Percentiles rank a stretch among this genome's conserved stretches.
These are phyloP conservation scores for Neonectria magnoliae DNA, from an alignment of 2,329 filamentous ascomycete species.

Conservation along the genomic window DNA sequence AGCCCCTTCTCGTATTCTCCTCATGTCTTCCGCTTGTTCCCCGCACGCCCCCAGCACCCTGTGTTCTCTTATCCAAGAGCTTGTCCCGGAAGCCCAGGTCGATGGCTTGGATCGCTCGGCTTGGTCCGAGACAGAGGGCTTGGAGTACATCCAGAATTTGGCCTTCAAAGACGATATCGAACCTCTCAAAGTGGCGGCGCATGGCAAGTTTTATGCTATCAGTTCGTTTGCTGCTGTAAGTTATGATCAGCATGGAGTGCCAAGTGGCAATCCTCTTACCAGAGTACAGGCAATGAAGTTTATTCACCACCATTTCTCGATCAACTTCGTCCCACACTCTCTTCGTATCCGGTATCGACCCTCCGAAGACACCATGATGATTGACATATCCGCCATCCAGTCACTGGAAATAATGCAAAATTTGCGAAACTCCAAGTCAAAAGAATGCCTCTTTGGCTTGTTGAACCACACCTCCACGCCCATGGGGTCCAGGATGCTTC, in stretches of 20 bases:
- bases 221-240: constrained; percentile 87
- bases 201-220: constrained; percentile 86
- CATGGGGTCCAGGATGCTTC: constrained; percentile 86
- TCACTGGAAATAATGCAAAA: constrained; percentile 94
- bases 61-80: constrained; percentile 76
- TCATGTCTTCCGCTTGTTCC: constrained; percentile 74
- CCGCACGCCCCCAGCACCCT: constrained; percentile 78
- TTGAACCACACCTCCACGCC: constrained; percentile 87
- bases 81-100: constrained; percentile 46
- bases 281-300: constrained; percentile 77
- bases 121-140: constrained; percentile 82
- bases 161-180: constrained; percentile 84
- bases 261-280: neutral
- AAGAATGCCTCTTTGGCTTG: constrained; percentile 83
- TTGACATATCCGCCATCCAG: constrained; percentile 87
- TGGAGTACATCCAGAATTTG: constrained; percentile 82
- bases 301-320: constrained; percentile 74
- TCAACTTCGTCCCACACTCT: constrained; percentile 80
- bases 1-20: constrained; percentile 81
- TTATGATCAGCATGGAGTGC: neutral
- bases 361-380: constrained; percentile 94
- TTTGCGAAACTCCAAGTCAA: constrained; percentile 78
- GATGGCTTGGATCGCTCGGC: constrained; percentile 76
- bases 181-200: constrained; percentile 79
- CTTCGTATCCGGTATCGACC: constrained; percentile 88